Evolutionary conservation across 1,284 basidiomycete genomes (phyloP), one percentile per base, ranked within the genome.

Genomic region (Sutorius eximius): DNA sequence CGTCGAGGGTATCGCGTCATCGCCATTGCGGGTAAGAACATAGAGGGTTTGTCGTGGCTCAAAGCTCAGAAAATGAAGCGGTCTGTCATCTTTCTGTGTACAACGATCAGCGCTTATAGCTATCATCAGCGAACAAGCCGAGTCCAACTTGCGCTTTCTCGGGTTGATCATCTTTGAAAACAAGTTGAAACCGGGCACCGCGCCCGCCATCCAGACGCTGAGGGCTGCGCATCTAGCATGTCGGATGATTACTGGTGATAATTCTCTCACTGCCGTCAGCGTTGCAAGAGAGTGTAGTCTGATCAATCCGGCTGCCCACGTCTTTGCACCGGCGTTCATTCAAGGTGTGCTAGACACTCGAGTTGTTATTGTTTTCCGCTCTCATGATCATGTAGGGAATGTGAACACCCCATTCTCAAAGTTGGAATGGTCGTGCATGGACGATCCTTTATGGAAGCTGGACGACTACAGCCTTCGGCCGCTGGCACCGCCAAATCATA

Each of bases 81-180:
- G 91, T 89, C 42, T 54, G 80, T 65, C n/a, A 12, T 44, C 29
- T 15, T 34, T 41, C 32, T 30, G 5, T 20, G 49, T 51, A 38
- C 9, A 29, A 29, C 38, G 3, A 36, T 27, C 15, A 13, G 3
- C n/a, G 36, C 37, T 59, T 27, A 67, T 38, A 5, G 16, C 37
- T 3, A n/a, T 36, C 34, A 24, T 54, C 63, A 95, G 93, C 37
- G 96, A 98, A 68, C 92, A 96, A 73, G 96, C 95, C 18, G 97
- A 99, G 71, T 91, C 87, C 12, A 86, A 85, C 38, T 78, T 99
- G 10, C 87, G 87, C 47, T 99, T 99, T 77, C 82, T 99, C 13
- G 97, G 97, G 7, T 78, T 99, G 43, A 90, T 99, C 68, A 95
- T 99, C 53, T 99, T 99, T 67, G 97, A 99, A 73, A 99, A 99